These are phyloP conservation scores for Houttuynia cordata DNA, from an alignment of 164 flowering plant genomes.

Conservation along the genomic window DNA sequence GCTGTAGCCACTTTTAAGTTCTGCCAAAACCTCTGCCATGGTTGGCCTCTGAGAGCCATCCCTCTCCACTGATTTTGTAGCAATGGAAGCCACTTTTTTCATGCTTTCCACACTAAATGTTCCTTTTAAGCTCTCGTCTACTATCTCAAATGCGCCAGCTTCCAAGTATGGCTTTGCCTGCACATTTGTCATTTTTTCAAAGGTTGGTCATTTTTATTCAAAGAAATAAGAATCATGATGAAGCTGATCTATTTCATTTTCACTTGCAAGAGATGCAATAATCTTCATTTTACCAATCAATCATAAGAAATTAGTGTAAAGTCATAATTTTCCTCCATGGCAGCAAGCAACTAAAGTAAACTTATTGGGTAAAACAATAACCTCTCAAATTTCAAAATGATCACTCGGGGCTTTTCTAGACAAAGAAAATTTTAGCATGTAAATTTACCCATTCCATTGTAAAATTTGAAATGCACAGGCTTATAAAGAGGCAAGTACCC, in stretches of 20 bases:
- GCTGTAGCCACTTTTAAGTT: constrained; percentile 69
- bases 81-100: constrained; percentile 49
- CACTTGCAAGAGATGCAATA: background rate
- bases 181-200: constrained; percentile 1
- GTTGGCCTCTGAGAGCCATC: constrained; percentile 69
- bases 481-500: constrained; percentile 36
- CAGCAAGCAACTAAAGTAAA: background rate
- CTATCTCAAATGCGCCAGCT: constrained; percentile 76
- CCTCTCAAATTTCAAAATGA: background rate
- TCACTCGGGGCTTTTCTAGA: background rate
- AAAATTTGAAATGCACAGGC: background rate
- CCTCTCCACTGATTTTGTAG: constrained; percentile 69
- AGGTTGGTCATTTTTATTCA: no score
- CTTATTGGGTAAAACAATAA: background rate
- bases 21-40: constrained; percentile 54
- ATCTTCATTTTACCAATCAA: background rate
- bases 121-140: constrained; percentile 57
- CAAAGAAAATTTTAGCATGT: background rate
- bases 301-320: no score
- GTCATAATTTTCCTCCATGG: background rate
- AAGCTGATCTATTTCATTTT: no score
- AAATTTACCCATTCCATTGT: background rate
- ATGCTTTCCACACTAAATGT: constrained; percentile 61
- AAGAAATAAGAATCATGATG: no score
- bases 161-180: constrained; percentile 93